phyloP scores from a whole-genome alignment of 208 protist species.

The Lotmaria passim region DNA sequence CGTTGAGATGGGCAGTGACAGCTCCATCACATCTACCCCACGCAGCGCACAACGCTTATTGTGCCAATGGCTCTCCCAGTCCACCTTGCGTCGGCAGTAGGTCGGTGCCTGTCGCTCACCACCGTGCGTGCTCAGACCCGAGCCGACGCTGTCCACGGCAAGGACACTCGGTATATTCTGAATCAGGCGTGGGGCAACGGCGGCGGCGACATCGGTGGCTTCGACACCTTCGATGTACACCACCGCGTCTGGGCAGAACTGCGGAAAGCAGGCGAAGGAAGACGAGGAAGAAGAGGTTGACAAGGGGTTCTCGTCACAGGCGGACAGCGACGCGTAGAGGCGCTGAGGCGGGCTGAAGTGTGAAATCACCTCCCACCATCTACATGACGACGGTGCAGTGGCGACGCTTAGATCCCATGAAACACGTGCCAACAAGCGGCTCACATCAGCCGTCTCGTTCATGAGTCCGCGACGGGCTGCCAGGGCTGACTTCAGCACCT shows the following conservation, averaged over 20 bases:
- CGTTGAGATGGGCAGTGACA: constrained; percentile 34
- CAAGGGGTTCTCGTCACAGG: neutral
- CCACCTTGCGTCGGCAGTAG: constrained; percentile 21
- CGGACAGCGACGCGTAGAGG: neutral
- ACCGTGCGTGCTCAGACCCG: neutral
- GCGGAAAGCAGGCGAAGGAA: neutral
- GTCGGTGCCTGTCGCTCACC: constrained; percentile 23
- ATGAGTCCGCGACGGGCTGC: neutral
- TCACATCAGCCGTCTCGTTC: neutral
- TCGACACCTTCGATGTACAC: constrained; percentile 74
- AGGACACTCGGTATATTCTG: constrained; percentile 21
- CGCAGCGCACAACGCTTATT: constrained; percentile 35
- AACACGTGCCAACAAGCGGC: neutral
- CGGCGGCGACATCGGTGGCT: constrained; percentile 41
- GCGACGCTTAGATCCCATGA: neutral
- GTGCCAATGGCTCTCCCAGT: constrained; percentile 16
- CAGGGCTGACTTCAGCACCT: neutral
- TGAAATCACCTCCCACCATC: neutral
- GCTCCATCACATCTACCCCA: constrained; percentile 54
- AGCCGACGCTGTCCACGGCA: constrained; percentile 10
- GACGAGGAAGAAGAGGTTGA: neutral
- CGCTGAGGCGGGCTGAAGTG: neutral
- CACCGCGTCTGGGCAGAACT: constrained; percentile 60
- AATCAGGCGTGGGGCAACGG: constrained; percentile 52
- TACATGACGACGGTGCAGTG: neutral